Evolutionary conservation across 1,139 yeast genomes (phyloP).

Genomic region (Sugiyamaella pinicola): DNA sequence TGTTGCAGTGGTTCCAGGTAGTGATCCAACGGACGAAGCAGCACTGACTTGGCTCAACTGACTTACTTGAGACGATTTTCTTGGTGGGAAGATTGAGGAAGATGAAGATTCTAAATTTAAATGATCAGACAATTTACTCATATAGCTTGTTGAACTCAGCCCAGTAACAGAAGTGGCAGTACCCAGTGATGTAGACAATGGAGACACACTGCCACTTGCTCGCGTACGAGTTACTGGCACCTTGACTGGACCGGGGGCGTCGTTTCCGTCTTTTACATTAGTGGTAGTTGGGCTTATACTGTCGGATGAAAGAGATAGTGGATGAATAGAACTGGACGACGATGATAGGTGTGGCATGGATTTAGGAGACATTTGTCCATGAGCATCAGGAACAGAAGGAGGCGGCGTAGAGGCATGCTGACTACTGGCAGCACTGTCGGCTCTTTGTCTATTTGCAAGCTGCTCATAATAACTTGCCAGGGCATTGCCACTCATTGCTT

Average conservation of each 20-base stretch:
- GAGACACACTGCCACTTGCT: conserved; percentile 10
- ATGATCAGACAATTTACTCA: conserved; percentile 13
- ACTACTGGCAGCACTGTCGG: conserved; percentile 10
- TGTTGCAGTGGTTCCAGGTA: conserved; percentile 9
- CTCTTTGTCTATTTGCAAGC: conserved; percentile 3
- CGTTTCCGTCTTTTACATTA: background rate
- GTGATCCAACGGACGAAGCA: conserved; percentile 15
- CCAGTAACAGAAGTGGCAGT: conserved; percentile 14
- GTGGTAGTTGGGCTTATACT: conserved; percentile 1
- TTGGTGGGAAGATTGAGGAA: conserved; percentile 10
- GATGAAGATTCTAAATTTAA: conserved; percentile 14
- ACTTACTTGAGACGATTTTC: conserved; percentile 15
- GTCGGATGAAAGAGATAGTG: conserved; percentile 4
- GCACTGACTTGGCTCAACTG: conserved; percentile 11
- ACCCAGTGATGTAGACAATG: conserved; percentile 6
- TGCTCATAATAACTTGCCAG: conserved; percentile 11
- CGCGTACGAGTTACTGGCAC: conserved; percentile 4
- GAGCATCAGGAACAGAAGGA: background rate
- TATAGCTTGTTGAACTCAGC: conserved; percentile 6
- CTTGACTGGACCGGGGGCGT: background rate
- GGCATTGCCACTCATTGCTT: conserved; percentile 9
- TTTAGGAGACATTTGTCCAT: conserved; percentile 16
- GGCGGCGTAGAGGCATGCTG: conserved; percentile 4
- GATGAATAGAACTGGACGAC: background rate
- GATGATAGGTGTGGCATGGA: background rate